These are phyloP conservation scores for Rhododendron griersonianum DNA, from an alignment of 148 eudicot genomes.

Conservation along the genomic window DNA sequence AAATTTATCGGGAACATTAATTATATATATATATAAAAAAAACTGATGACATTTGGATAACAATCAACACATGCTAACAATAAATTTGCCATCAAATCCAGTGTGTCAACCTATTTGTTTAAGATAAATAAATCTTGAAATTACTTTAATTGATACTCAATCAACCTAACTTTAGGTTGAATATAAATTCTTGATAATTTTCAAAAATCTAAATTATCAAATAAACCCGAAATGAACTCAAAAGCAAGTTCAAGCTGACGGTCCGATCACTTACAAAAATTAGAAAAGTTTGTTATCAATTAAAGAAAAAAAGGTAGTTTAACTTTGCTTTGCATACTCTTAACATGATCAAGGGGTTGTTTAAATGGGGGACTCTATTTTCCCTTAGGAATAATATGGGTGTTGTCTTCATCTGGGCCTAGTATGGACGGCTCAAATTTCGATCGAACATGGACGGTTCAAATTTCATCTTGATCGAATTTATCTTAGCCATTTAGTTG, in stretches of 20 bases:
- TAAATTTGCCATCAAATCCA: background rate
- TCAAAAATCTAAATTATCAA: background rate
- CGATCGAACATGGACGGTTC: no score
- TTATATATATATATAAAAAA: background rate
- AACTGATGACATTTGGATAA: background rate
- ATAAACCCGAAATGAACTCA: no score
- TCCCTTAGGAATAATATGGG: no score
- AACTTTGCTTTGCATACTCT: background rate
- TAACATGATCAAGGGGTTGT: slow-evolving; percentile 1
- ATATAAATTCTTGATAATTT: no score
- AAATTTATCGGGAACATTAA: background rate
- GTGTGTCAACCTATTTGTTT: background rate
- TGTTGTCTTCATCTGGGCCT: no score
- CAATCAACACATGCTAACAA: background rate
- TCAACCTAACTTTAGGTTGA: background rate
- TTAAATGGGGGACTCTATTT: no score
- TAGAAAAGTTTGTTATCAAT: no score
- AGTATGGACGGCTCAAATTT: no score
- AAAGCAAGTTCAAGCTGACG: background rate
- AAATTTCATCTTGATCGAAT: no score
- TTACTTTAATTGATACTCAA: background rate
- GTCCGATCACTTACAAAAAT: background rate
- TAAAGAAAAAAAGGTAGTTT: no score
- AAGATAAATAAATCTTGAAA: background rate
- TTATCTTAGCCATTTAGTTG: no score